Base-by-base conservation (phyloP, 169 alveolate species). In the Plasmodium sp. region DNA sequence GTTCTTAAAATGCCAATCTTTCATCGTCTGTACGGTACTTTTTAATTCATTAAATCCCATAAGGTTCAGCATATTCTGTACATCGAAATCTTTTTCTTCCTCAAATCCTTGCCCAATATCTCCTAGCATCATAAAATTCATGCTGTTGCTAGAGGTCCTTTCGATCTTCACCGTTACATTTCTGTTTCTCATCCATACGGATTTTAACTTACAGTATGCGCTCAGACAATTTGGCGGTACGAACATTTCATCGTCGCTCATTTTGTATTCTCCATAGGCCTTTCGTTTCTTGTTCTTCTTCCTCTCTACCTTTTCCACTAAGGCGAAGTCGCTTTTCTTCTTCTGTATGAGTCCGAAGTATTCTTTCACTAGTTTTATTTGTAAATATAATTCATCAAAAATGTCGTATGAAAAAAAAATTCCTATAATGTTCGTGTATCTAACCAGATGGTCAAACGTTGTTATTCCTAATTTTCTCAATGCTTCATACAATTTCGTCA, bases 301-400 rank as follows among this genome's bases (percentile, higher is more conserved):
- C 41, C 81, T 71, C 48, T 81, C 75, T 39, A 33, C 12, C n/a
- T 81, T 34, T 90, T 22, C 48, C 39, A 90, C 75, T n/a, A 45
- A 1, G 31, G 10, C 16, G 36, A 51, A 33, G 22, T 62, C 83
- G 73, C 12, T 67, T 33, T 81, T 22, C 51, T 58, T 45, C 48
- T 27, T 43, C 56, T 43, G 18, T 14, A 22, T 31, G 18, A 84
- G 93, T 1, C 75, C 83, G 1, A 81, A 90, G 81, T 62, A 90
- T 81, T 90, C 94, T 10, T 81, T 79, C 22, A 90, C 67, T 71
- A 90, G 33, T 62, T 90, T 90, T 43, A 90, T 90, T 81, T 90
- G 94, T 81, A 90, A 81, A 71, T 90, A 90, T 72, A 90, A 81
- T 80, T 90, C 94, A 90, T 90, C 94, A 79, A 90, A 90, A 81